Base-by-base conservation (phyloP, 805 yeast genomes). In the Starmerella powellii region DNA sequence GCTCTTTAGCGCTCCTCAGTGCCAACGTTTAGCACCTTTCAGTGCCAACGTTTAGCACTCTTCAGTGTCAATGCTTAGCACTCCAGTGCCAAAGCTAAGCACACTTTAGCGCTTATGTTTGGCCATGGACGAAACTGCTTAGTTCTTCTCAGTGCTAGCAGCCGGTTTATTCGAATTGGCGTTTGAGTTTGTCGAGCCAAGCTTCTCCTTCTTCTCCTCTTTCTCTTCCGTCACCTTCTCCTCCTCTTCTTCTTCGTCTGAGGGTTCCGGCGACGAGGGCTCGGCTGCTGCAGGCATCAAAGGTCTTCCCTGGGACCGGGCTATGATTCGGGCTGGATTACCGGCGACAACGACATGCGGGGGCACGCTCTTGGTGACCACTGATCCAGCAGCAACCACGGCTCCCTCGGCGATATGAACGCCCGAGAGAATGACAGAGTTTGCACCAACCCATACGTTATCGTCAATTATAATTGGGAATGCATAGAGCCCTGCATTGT, bases 361-460 rank as follows among this genome's bases (percentile, higher is more conserved):
- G 0, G 80, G 78, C 21, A 78, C 68, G 45, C 68, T 72, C 42
- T 64, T 72, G 17, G 70, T 70, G 23, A 80, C 84, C 3, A 77
- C 75, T 6, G 78, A 60, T 2, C 82, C 83, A 2, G 86, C 82
- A 3, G 78, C 86, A 37, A 80, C 65, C 1, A 74, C 74, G 3
- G 70, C 66, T 5, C 73, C 72, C 37, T 73, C 72, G 11, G 85
- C 86, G 34, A 79, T 66, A 1, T 68, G 71, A 8, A 76, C 77
- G 5, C 84, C 86, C 2, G 81, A 78, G 38, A 78, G 56, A 10
- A 80, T 66, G 1, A 63, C 61, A 15, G 62, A 72, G 32, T 66
- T 64, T 1, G 76, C 66, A 10, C 82, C 83, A 31, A 80, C 62
- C 87, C 87, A 79, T 5, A 76, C 80, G 46, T 72, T 70, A 55